Base-by-base conservation (phyloP, 768 basidiomycete genomes). In the Mrakia blollopis region DNA sequence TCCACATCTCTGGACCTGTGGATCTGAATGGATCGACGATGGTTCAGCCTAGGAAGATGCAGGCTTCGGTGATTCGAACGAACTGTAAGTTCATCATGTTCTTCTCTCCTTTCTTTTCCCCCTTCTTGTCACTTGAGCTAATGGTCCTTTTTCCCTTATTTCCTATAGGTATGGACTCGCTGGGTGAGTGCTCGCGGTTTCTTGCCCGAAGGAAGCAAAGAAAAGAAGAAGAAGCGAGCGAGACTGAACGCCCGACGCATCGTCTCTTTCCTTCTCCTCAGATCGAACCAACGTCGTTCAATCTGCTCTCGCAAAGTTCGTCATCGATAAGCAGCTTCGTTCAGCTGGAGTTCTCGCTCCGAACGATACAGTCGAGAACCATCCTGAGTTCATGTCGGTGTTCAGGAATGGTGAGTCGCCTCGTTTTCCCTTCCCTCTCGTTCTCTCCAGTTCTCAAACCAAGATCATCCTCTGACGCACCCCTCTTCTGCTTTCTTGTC, bases 281-380 rank as follows among this genome's bases (percentile, higher is more conserved):
- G 97, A 99, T 82, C 89, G 97, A 70, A 99, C 97, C 65, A 98
- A 98, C 83, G 96, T 99, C 61, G 91, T 94, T 7, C 97, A 99
- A 83, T 91, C 92, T 25, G 88, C 95, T 18, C 83, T 98, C 69
- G 97, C 92, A 23, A 93, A 92, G 83, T 92, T 90, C 88, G 90
- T 88, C 1, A 86, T 98, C 63, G 90, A 89, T 78, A 85, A 86
- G 71, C 96, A 98, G 81, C 86, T 99, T 75, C 87, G 87, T 79
- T 86, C 87, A 8, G 83, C 91, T 25, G 92, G 91, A 8, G 88
- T 98, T 9, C 83, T 98, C 39, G 86, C 89, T 13, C 85, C 87
- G 57, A 89, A 86, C 72, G 92, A 91, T 74, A 85, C 85, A n/a
- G 84, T 99, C 21, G 94, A 96, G 78, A 89, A 93, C 79, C 91